Evolutionary conservation across 2,329 filamentous ascomycete genomes (phyloP), one percentile per base, ranked within the genome.

Genomic region (Colletotrichum chrysophilum): DNA sequence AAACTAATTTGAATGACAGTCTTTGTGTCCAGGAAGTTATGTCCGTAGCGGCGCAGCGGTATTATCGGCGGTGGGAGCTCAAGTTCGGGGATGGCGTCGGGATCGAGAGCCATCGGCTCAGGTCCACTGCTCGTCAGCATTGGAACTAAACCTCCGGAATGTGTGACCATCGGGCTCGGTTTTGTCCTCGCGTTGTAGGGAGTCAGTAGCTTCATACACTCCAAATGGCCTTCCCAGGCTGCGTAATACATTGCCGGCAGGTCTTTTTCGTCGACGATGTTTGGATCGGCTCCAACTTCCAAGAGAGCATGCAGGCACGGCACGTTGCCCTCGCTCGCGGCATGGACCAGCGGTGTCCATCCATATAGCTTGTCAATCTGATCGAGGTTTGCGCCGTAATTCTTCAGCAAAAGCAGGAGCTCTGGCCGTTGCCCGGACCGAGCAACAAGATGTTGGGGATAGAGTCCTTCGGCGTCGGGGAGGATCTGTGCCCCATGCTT

Each of bases 11-110:
- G 95, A 14, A 99, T 93, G 78, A 98, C 97, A 0, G 96, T 98
- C 87, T 98, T 99, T 34, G 95, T 98, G 82, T 99, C 97, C 43
- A 99, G 89, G 88, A 99, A 99, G 84, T 98, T 99, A 87, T 99
- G 97, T 18, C 97, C 97, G 80, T 99, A 99, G 80, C 97, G 92
- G 79, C 97, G 92, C 64, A 98, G 89, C 0, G 97, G 97, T 78
- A 99, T 98, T 78, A 99, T 98, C 0, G 97, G 97, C 24, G 97
- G 97, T 26, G 97, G 97, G 14, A 99, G 89, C 79, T 96, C 96
- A 36, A 99, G 92, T 78, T 96, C 92, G 3, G 97, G 97, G 71
- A 99, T 99, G 3, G 94, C 95, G 84, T 98, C 96, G 1, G 91
- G 91, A 80, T 98, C 96, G 76, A 94, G 88, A 13, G 91, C 90